Base-by-base conservation (phyloP, 169 alveolate genomes). In the Eimeria maxima region DNA sequence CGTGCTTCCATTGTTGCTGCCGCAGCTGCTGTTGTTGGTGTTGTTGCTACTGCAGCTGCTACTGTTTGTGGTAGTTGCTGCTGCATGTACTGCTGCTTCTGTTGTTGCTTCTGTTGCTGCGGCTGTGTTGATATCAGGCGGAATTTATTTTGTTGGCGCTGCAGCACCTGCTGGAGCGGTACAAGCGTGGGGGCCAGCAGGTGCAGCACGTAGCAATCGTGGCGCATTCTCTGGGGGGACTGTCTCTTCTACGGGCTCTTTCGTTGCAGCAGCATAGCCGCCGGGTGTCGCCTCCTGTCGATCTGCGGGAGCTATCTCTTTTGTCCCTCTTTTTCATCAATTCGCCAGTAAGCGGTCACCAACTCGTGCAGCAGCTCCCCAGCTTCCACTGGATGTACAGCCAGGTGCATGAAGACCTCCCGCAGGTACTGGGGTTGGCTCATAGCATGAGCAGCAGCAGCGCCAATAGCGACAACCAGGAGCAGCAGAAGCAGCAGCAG, bases 141-240 rank as follows among this genome's bases (percentile, higher is more conserved):
- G 89, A 80, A 69, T 80, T 80, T 47, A 80, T 80, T 33, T 14
- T 80, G 69, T 4, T 20, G 69, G 22, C 67, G 44, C 69, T 80
- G 69, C 69, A 73, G 67, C 89, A 44, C n/a, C 89, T 80, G 63
- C 89, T 80, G 67, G 67, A 80, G 44, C 10, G 10, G 63, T 80
- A 45, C 33, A 20, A 20, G 10, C 67, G 24, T 2, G 44, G 18
- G 3, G 89, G 89, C 24, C 29, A 80, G 89, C 44, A 20, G 11
- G 67, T 80, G 11, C 11, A n/a, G 67, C 89, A 80, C 38, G 13
- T 44, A 33, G 89, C 67, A 4, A 11, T 80, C 44, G 33, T 80
- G 67, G 89, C 89, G n/a, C 89, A 42, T 29, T 44, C 89, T 33
- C 22, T 80, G 65, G 89, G 67, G 89, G 89, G 89, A 42, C 67